A percentile compares a stretch with the other conserved stretches of the same genome.
phyloP scores from a whole-genome alignment of 1,284 basidiomycete species.

The Irpex lacteus region DNA sequence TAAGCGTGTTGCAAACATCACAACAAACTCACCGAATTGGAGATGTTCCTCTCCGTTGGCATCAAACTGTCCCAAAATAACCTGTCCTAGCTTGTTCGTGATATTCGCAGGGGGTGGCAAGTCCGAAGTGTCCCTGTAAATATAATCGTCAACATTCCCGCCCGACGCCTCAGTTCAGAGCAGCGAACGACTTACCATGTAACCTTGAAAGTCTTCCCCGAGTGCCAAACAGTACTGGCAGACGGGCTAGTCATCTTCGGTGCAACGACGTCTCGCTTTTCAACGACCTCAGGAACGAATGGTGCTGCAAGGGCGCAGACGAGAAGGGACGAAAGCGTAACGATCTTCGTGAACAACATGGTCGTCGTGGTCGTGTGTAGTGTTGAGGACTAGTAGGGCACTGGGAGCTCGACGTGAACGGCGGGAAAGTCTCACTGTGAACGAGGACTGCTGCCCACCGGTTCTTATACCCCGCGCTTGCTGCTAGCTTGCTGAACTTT shows the following conservation, averaged over 20 bases:
- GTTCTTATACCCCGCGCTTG: background rate
- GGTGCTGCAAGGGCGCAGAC: conserved; percentile 30
- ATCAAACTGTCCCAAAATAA: conserved; percentile 49
- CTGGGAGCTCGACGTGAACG: conserved; percentile 5
- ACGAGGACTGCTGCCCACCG: background rate
- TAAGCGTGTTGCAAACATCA: background rate
- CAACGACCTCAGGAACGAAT: conserved; percentile 22
- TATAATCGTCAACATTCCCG: conserved; percentile 6
- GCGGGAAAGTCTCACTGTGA: conserved; percentile 4
- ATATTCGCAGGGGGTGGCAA: conserved; percentile 49
- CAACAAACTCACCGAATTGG: conserved; percentile 42
- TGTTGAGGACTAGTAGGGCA: conserved; percentile 3
- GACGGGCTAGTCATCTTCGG: conserved; percentile 59
- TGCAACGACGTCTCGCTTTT: conserved; percentile 46
- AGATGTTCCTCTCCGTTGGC: conserved; percentile 48
- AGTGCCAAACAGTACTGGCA: conserved; percentile 48
- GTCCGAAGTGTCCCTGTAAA: conserved; percentile 46
- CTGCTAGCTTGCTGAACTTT: background rate
- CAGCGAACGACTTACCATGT: conserved; percentile 45
- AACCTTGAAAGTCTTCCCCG: conserved; percentile 49
- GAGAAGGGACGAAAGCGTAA: conserved; percentile 14
- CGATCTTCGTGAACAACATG: conserved; percentile 7
- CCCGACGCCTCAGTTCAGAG: background rate
- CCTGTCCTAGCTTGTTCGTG: conserved; percentile 35
- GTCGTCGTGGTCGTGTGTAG: conserved; percentile 1